phyloP scores from a whole-genome alignment of 2,329 filamentous ascomycete genomes.

The Ceratocystis alfenasii region DNA sequence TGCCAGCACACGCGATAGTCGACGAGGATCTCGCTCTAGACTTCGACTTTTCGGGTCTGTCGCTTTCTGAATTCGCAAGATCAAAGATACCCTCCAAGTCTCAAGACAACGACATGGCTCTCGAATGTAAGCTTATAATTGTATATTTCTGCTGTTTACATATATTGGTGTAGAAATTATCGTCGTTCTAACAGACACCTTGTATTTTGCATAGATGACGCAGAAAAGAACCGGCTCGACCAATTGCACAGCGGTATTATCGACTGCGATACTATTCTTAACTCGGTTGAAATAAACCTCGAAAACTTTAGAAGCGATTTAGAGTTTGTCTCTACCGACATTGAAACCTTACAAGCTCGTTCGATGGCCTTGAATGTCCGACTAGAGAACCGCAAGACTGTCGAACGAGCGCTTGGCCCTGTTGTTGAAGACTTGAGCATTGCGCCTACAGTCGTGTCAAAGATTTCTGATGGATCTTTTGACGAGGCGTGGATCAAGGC shows the following conservation, averaged over 20 bases:
- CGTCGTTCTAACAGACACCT: neutral
- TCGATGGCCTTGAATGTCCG: slow-evolving; percentile 73
- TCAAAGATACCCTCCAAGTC: slow-evolving; percentile 24
- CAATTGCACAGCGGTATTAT: slow-evolving; percentile 80
- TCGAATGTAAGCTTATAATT: slow-evolving; percentile 18
- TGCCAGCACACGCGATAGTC: slow-evolving; percentile 44
- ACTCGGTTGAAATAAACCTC: slow-evolving; percentile 84
- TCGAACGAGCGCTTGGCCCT: slow-evolving; percentile 77
- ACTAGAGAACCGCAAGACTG: slow-evolving; percentile 75
- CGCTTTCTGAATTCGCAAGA: slow-evolving; percentile 57
- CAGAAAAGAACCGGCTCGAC: slow-evolving; percentile 73
- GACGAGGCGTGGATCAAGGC: slow-evolving; percentile 82
- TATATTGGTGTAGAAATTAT: neutral
- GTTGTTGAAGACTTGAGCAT: slow-evolving; percentile 87
- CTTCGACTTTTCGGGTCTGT: slow-evolving; percentile 68
- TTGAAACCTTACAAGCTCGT: slow-evolving; percentile 80
- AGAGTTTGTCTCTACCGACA: slow-evolving; percentile 83
- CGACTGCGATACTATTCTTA: slow-evolving; percentile 85
- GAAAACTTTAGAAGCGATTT: slow-evolving; percentile 89
- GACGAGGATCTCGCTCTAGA: slow-evolving; percentile 49
- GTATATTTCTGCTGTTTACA: neutral
- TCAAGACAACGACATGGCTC: neutral
- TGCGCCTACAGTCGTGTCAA: slow-evolving; percentile 68
- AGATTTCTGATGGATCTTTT: slow-evolving; percentile 77
- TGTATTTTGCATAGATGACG: slow-evolving; percentile 46